These are phyloP conservation scores for Globisporangium paroecandrum DNA, from an alignment of 352 stramenopile genomes.

Conservation along the genomic window DNA sequence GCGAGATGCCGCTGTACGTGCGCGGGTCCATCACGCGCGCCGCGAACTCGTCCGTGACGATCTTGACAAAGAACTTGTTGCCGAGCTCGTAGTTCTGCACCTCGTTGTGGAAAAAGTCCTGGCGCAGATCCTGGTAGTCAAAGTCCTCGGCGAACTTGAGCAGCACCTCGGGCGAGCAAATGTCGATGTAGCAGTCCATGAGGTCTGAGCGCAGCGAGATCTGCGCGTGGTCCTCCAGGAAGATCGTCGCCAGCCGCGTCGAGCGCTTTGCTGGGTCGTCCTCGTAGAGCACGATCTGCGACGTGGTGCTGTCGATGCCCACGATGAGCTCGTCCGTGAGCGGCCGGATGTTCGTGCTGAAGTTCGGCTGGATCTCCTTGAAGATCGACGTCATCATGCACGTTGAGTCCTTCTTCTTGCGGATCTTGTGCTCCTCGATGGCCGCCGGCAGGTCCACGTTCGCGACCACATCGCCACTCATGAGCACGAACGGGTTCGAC, in stretches of 20 bases:
- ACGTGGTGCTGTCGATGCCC: slow-evolving; percentile 68
- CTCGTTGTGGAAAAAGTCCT: slow-evolving; percentile 96
- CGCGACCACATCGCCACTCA: slow-evolving; percentile 95
- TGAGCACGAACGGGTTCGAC: slow-evolving; percentile 97
- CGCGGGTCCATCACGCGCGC: slow-evolving; percentile 92
- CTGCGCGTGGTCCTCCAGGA: slow-evolving; percentile 80
- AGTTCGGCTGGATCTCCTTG: slow-evolving; percentile 79
- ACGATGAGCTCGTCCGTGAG: slow-evolving; percentile 80
- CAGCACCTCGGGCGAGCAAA: slow-evolving; percentile 98
- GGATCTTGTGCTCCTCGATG: slow-evolving; percentile 69
- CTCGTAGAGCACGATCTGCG: slow-evolving; percentile 85
- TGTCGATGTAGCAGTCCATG: slow-evolving; percentile 96
- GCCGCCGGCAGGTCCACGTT: slow-evolving; percentile 91
- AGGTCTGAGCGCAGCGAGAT: slow-evolving; percentile 92
- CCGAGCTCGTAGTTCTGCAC: slow-evolving; percentile 98
- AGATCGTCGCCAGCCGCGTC: slow-evolving; percentile 61
- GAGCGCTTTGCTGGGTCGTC: slow-evolving; percentile 50
- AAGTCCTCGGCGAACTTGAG: slow-evolving; percentile 98
- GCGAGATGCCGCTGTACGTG: slow-evolving; percentile 91
- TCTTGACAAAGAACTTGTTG: slow-evolving; percentile 95
- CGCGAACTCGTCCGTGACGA: slow-evolving; percentile 92
- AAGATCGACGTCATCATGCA: slow-evolving; percentile 97
- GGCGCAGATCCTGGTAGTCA: slow-evolving; percentile 95
- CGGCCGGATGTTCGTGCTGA: slow-evolving; percentile 55
- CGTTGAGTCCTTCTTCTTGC: slow-evolving; percentile 88